Percentiles rank a stretch among this genome's conserved stretches.
Evolutionary conservation across 2,329 filamentous ascomycete genomes (phyloP).

Genomic region (Cylindrodendrum hubeiense): DNA sequence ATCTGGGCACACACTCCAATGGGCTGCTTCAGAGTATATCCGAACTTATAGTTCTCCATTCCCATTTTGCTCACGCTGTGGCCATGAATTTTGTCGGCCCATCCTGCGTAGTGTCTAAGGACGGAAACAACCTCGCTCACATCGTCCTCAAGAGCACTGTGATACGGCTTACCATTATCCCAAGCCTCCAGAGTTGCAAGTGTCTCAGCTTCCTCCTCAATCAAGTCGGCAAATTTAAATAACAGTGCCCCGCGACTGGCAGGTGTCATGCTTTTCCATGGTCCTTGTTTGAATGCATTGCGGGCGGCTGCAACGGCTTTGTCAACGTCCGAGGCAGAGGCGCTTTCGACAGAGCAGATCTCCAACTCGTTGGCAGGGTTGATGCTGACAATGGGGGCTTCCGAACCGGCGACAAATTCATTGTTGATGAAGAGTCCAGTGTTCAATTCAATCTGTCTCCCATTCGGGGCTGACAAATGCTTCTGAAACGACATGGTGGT

Average conservation of each 20-base stretch:
- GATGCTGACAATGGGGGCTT: too few relatives aligned
- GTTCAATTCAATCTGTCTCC: not conserved
- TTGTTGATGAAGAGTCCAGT: not conserved
- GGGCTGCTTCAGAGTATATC: constrained; percentile 79
- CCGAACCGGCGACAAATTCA: not conserved
- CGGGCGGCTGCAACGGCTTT: not conserved
- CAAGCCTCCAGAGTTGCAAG: not conserved
- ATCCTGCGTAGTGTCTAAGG: constrained; percentile 81
- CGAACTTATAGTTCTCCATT: constrained; percentile 74
- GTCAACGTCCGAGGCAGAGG: not conserved
- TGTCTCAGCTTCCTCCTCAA: not conserved
- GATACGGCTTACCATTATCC: not conserved
- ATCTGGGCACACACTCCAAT: constrained; percentile 80
- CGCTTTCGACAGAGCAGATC: not conserved
- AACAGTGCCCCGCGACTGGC: not conserved
- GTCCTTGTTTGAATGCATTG: not conserved
- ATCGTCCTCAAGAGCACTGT: not conserved
- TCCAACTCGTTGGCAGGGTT: too few relatives aligned
- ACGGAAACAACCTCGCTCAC: constrained; percentile 51
- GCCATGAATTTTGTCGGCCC: constrained; percentile 81
- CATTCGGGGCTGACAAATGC: not conserved
- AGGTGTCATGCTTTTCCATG: not conserved
- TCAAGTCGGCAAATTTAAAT: not conserved
- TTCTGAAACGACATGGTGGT: too few relatives aligned
- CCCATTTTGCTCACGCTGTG: constrained; percentile 70